phyloP scores from a whole-genome alignment of 2,329 filamentous ascomycete genomes.

The Niveomyces coronatus region DNA sequence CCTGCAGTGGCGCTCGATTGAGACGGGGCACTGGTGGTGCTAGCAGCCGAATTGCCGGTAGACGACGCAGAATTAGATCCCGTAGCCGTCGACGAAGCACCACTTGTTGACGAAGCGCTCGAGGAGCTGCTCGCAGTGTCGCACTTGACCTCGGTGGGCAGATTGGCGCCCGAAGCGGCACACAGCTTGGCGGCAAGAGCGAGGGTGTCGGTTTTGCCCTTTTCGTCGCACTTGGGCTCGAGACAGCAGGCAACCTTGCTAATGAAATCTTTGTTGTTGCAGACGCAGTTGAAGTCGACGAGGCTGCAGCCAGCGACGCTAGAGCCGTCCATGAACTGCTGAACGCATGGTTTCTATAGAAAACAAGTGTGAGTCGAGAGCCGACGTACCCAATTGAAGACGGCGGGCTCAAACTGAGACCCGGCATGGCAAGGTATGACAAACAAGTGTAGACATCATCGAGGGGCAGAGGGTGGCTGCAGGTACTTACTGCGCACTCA shows the following conservation, averaged over 20 bases:
- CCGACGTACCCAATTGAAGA: too few species aligned
- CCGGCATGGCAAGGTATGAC: too few species aligned
- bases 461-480: too few species aligned
- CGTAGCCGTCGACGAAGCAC: neutral
- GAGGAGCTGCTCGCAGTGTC: conserved; percentile 10
- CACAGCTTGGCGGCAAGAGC: conserved; percentile 29
- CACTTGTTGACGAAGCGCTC: neutral
- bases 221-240: conserved; percentile 21
- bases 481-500: too few species aligned
- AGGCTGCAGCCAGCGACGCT: conserved; percentile 27
- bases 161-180: conserved; percentile 23
- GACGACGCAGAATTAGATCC: neutral
- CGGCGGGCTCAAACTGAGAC: too few species aligned
- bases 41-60: neutral
- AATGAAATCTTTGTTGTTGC: conserved; percentile 30
- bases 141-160: conserved; percentile 29
- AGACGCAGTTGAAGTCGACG: conserved; percentile 31
- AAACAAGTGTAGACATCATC: too few species aligned
- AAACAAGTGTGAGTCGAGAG: too few species aligned
- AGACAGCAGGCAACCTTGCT: conserved; percentile 32
- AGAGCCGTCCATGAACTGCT: conserved; percentile 21
- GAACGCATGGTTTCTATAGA: conserved; percentile 19
- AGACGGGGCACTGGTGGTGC: neutral
- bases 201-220: conserved; percentile 25
- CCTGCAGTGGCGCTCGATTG: neutral